These are phyloP conservation scores for Gastrolobium bilobum DNA, from an alignment of 306 rosid species.

Conservation along the genomic window DNA sequence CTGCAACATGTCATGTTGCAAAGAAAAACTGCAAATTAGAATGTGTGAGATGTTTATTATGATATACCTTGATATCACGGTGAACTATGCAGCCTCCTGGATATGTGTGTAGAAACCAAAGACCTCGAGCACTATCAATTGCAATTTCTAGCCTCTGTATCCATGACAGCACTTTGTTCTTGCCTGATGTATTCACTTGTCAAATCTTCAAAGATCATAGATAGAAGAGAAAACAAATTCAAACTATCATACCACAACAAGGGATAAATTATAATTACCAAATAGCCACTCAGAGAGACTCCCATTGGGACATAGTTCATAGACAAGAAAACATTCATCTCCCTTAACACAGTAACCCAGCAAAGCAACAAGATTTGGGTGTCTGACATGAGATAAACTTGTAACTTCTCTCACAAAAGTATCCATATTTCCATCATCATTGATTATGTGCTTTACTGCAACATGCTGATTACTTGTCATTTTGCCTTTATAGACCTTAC, in stretches of 20 bases:
- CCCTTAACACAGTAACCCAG: slow-evolving; percentile 57
- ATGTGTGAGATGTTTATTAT: slow-evolving; percentile 9
- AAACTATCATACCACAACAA: slow-evolving; percentile 1
- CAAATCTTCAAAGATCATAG: slow-evolving; percentile 36
- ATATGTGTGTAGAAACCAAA: slow-evolving; percentile 70
- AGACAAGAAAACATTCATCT: slow-evolving; percentile 73
- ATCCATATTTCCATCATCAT: slow-evolving; percentile 64
- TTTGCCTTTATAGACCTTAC: slow-evolving; percentile 67
- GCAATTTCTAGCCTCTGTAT: slow-evolving; percentile 68
- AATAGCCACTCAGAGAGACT: slow-evolving; percentile 77
- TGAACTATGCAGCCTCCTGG: slow-evolving; percentile 77
- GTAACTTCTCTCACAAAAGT: slow-evolving; percentile 70
- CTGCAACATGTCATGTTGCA: neutral
- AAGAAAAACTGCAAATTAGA: neutral
- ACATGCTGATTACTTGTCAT: slow-evolving; percentile 61
- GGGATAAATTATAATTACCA: slow-evolving; percentile 52
- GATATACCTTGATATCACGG: slow-evolving; percentile 73
- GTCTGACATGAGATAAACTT: slow-evolving; percentile 65
- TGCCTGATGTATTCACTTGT: slow-evolving; percentile 56
- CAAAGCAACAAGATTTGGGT: slow-evolving; percentile 68
- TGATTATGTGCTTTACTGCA: slow-evolving; percentile 71
- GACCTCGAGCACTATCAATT: slow-evolving; percentile 71
- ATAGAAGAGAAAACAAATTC: slow-evolving; percentile 20
- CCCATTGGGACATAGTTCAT: slow-evolving; percentile 73
- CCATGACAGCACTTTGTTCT: slow-evolving; percentile 67